These are phyloP conservation scores for Saccharata proteae DNA, from an alignment of 2,329 filamentous ascomycete genomes.

Conservation along the genomic window DNA sequence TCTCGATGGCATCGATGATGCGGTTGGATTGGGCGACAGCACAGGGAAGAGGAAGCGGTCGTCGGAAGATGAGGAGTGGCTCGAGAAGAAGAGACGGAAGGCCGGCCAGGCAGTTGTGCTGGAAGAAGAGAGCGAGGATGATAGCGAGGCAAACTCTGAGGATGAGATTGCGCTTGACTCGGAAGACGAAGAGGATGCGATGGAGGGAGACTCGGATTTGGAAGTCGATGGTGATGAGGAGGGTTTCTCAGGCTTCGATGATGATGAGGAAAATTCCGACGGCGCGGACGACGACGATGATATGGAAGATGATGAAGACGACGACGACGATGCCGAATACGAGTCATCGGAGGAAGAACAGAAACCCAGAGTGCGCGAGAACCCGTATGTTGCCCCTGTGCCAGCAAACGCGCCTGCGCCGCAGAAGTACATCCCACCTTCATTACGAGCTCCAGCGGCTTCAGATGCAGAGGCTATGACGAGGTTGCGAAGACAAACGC, in stretches of 20 bases:
- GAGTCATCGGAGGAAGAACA: conserved; percentile 23
- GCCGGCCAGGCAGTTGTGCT: conserved; percentile 24
- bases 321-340: conserved; percentile 17
- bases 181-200: conserved; percentile 14
- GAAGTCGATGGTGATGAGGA: conserved; percentile 26
- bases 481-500: conserved; percentile 65
- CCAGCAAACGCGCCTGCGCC: conserved; percentile 27
- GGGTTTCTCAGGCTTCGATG: conserved; percentile 2
- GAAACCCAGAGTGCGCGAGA: conserved; percentile 49
- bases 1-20: conserved; percentile 53
- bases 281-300: conserved; percentile 18
- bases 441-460: conserved; percentile 52
- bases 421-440: conserved; percentile 82
- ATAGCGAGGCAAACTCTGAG: conserved; percentile 15
- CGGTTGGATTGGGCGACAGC: conserved; percentile 26
- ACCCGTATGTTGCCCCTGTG: conserved; percentile 74
- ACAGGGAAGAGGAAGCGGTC: conserved; percentile 41
- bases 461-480: conserved; percentile 55
- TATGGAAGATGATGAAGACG: conserved; percentile 15
- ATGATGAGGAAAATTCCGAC: conserved; percentile 12
- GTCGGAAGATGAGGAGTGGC: conserved; percentile 49
- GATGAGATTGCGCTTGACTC: conserved; percentile 16
- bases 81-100: conserved; percentile 45
- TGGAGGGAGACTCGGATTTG: conserved; percentile 11
- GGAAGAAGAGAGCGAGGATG: conserved; percentile 16